These are phyloP conservation scores for Trypanosoma lewisi DNA, from an alignment of 208 protist genomes.

Conservation along the genomic window DNA sequence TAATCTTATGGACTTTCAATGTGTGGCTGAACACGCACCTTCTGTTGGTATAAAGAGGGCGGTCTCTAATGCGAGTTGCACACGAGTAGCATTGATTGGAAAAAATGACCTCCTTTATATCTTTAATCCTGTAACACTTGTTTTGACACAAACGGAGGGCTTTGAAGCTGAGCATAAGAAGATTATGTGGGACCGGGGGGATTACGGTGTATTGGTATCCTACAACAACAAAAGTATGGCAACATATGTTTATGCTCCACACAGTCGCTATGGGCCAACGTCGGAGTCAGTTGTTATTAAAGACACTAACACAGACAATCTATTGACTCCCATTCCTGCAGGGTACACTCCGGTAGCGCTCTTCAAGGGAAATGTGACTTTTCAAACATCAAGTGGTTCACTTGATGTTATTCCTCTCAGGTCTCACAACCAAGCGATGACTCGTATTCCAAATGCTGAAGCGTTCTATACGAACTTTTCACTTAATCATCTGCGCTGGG, in stretches of 20 bases:
- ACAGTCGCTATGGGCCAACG: conserved; percentile 87
- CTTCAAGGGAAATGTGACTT: conserved; percentile 78
- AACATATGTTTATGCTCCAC: conserved; percentile 88
- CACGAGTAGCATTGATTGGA: conserved; percentile 91
- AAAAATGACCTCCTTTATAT: conserved; percentile 76
- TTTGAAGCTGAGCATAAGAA: conserved; percentile 56
- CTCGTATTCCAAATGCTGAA: conserved; percentile 51
- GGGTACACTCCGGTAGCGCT: conserved; percentile 76
- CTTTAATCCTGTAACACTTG: conserved; percentile 92
- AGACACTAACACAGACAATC: conserved; percentile 55
- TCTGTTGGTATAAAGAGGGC: conserved; percentile 62
- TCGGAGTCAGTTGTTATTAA: conserved; percentile 75
- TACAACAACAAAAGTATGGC: conserved; percentile 69
- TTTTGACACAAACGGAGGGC: conserved; percentile 68
- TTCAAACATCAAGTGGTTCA: conserved; percentile 68
- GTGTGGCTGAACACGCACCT: conserved; percentile 80
- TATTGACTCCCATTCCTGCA: conserved; percentile 65
- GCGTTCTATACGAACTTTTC: conserved; percentile 91
- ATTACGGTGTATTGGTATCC: conserved; percentile 88
- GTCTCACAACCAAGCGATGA: conserved; percentile 68
- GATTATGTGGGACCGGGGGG: conserved; percentile 91
- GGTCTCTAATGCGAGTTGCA: conserved; percentile 88
- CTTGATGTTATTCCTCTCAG: conserved; percentile 64
- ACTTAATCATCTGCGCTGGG: conserved; percentile 90
- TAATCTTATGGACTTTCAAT: conserved; percentile 83